phyloP scores from a whole-genome alignment of 176 grass and related monocot genomes.

The Carex myosuroides region DNA sequence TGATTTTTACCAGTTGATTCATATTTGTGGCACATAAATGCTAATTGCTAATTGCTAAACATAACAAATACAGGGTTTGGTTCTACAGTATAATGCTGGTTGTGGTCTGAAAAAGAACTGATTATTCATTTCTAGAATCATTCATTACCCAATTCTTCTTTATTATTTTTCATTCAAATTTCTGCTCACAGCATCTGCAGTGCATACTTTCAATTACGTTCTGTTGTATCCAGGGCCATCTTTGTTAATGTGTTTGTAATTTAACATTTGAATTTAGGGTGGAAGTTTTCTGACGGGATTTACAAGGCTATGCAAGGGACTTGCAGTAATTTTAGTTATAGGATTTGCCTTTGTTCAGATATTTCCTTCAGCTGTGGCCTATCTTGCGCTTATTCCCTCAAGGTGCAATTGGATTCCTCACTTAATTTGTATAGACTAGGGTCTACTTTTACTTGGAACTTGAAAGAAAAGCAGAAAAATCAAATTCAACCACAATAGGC shows the following conservation, averaged over 20 bases:
- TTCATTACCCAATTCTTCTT: background rate
- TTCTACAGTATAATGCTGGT: background rate
- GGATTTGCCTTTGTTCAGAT: constrained; percentile 67
- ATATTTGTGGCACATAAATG: background rate
- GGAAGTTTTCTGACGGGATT: constrained; percentile 76
- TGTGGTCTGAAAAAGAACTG: background rate
- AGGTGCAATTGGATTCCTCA: constrained; percentile 41
- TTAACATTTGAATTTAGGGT: constrained; percentile 42
- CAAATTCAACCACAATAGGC: background rate
- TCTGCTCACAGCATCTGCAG: background rate
- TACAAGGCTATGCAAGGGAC: constrained; percentile 89
- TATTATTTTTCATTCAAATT: background rate
- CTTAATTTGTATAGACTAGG: background rate
- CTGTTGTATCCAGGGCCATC: background rate
- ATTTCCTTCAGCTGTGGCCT: constrained; percentile 55
- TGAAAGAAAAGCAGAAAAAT: background rate
- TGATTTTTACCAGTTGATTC: background rate
- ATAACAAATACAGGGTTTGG: background rate
- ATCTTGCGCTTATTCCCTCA: constrained; percentile 80
- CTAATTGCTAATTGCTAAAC: background rate
- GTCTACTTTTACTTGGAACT: background rate
- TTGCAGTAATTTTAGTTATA: constrained; percentile 57
- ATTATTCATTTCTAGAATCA: background rate
- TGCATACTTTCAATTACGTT: background rate
- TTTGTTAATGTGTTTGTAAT: constrained; percentile 1